Evolutionary conservation across 768 basidiomycete species (phyloP), one percentile per base, ranked within the genome.

Genomic region (Serendipita sp.): DNA sequence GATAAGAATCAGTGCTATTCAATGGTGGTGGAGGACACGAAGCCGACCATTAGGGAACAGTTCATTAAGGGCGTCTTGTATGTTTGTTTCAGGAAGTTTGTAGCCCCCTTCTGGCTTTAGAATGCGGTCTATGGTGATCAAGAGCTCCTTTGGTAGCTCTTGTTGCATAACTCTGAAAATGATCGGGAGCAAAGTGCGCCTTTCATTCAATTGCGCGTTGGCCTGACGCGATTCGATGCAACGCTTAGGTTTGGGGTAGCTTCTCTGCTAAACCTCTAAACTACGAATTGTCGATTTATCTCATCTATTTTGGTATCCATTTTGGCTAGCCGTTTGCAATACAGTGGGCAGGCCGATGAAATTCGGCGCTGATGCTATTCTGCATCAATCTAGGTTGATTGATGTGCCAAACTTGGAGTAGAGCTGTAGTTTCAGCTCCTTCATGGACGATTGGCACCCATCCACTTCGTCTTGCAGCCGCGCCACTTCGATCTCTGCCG

Each of bases 371-470:
- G 34, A 38, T 7, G n/a, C n/a, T n/a, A n/a, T n/a, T n/a, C n/a
- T 38, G 34, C 7, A 5, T 70, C 88, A 89, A 71, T 95, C 92
- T 50, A 96, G 80, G 72, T 96, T 96, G 73, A 95, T 95, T 42
- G 92, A 87, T 43, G 79, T 82, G 20, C 93, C 93, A 70, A 97
- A 97, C 73, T 93, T 94, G 28, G 88, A 89, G 69, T 96, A 96
- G 62, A 93, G 70, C 0, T 76, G 70, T 43, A 86, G 79, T 71
- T 93, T 93, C 45, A 92, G 81, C 60, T 80, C 80, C 69, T 87
- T 86, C 89, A 92, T 90, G 68, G 82, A 75, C 33, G 72, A 76
- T 67, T 89, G 85, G 70, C 84, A 88, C 20, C 83, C 78, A 60
- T 84, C 82, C 17, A 82, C 81, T 38, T 77, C 76, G 7, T 70